Evolutionary conservation across 805 yeast genomes (phyloP).

Genomic region (Kluyveromyces starmeri): DNA sequence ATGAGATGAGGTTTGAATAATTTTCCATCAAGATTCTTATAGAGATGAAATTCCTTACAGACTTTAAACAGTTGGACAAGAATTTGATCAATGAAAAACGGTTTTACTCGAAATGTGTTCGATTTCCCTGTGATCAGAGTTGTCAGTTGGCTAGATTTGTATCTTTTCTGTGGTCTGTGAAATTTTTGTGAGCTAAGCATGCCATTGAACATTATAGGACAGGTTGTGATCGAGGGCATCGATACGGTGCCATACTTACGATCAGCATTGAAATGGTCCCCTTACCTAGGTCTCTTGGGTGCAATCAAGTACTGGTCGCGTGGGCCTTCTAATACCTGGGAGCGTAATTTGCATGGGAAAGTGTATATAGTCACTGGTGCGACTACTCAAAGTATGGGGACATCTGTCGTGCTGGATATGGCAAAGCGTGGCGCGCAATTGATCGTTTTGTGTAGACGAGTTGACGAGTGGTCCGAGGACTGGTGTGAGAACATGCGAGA

Average conservation of each 20-base stretch:
- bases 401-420: constrained; percentile 60
- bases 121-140: too few species aligned
- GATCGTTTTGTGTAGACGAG: constrained; percentile 56
- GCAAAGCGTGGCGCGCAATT: constrained; percentile 83
- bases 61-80: too few species aligned
- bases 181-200: too few species aligned
- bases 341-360: constrained; percentile 82
- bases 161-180: too few species aligned
- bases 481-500: constrained; percentile 71
- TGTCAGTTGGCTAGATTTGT: too few species aligned
- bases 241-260: constrained; percentile 68
- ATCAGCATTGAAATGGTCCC: constrained; percentile 47
- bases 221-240: constrained; percentile 63
- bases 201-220: constrained; percentile 81
- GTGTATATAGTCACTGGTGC: constrained; percentile 88
- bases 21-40: too few species aligned
- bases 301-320: constrained; percentile 63
- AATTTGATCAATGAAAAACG: too few species aligned
- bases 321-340: constrained; percentile 85
- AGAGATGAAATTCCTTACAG: too few species aligned
- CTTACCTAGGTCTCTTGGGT: constrained; percentile 38
- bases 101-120: too few species aligned
- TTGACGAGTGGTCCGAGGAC: constrained; percentile 72
- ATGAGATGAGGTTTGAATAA: constrained; percentile 16
- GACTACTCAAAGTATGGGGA: constrained; percentile 78